A percentile compares a stretch with the other conserved stretches of the same genome.
phyloP scores from a whole-genome alignment of 768 basidiomycete genomes.

The Lactarius deliciosus region DNA sequence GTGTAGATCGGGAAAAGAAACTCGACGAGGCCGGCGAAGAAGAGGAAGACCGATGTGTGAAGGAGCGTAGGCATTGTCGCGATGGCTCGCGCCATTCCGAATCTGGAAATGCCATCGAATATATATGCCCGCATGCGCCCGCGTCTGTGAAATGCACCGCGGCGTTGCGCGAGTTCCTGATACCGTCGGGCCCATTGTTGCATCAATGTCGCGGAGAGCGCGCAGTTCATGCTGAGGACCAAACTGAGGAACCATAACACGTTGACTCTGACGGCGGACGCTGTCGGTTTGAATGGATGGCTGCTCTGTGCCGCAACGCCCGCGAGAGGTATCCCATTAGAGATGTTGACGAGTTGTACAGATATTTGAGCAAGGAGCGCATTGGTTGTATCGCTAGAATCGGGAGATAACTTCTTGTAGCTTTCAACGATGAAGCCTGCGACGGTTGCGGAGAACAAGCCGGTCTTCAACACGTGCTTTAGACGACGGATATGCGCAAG shows the following conservation, averaged over 20 bases:
- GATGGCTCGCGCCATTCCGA: too few species aligned
- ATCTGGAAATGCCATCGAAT: too few species aligned
- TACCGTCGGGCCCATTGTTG: too few species aligned
- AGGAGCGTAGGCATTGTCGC: too few species aligned
- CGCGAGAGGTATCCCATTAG: neutral
- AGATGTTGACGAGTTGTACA: neutral
- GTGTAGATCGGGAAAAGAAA: neutral
- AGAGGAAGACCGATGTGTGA: neutral
- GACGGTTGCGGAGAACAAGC: neutral
- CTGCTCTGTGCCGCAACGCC: neutral
- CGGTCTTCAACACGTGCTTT: neutral
- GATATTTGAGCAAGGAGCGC: neutral
- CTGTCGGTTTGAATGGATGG: neutral
- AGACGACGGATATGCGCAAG: neutral
- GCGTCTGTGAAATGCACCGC: too few species aligned
- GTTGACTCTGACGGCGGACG: neutral
- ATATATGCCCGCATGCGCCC: too few species aligned
- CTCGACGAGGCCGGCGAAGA: neutral
- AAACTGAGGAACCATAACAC: neutral
- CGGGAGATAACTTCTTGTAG: too few species aligned
- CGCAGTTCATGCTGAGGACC: too few species aligned
- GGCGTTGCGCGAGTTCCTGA: too few species aligned
- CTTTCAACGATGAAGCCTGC: too few species aligned
- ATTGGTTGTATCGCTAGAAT: neutral
- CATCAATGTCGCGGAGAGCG: too few species aligned